These are phyloP conservation scores for Cryphonectria radicalis DNA, from an alignment of 2,329 filamentous ascomycete genomes.

Conservation along the genomic window DNA sequence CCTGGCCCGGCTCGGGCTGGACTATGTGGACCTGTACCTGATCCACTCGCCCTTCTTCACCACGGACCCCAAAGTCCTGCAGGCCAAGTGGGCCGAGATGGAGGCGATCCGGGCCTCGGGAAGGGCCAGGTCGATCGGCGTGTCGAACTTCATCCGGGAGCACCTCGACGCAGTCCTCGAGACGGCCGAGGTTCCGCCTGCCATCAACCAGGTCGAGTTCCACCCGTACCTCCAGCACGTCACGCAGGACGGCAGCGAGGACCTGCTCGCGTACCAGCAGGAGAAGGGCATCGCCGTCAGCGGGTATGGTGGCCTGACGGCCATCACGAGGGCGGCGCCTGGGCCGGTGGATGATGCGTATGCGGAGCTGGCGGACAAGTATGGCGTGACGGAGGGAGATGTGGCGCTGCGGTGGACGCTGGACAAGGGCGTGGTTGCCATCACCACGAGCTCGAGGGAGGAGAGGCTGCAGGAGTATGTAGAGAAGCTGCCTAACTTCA, in stretches of 20 bases:
- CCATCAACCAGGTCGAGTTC: conserved; percentile 76
- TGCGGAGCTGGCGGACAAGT: conserved; percentile 54
- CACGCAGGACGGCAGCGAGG: conserved; percentile 29
- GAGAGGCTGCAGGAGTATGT: conserved; percentile 57
- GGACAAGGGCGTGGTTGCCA: conserved; percentile 50
- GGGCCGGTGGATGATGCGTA: conserved; percentile 60
- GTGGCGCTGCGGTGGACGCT: conserved; percentile 60
- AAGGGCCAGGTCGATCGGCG: conserved; percentile 67
- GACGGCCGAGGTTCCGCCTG: conserved; percentile 62
- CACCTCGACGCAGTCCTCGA: conserved; percentile 56
- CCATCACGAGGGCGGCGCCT: conserved; percentile 48
- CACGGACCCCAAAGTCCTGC: conserved; percentile 49
- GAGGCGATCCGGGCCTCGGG: conserved; percentile 67
- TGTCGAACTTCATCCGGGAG: conserved; percentile 69
- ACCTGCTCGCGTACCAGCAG: conserved; percentile 54
- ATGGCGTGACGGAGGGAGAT: conserved; percentile 59
- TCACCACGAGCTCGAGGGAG: conserved; percentile 60
- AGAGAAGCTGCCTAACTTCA: conserved; percentile 52
- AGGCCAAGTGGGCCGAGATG: conserved; percentile 56
- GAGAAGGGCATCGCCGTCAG: conserved; percentile 53
- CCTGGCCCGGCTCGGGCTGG: conserved; percentile 63
- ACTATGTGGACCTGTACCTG: conserved; percentile 66
- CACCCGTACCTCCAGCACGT: conserved; percentile 64
- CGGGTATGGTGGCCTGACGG: conserved; percentile 59
- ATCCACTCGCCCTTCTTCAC: conserved; percentile 22